Evolutionary conservation across 208 protist genomes (phyloP).

Genomic region (Borovskyia barvae): DNA sequence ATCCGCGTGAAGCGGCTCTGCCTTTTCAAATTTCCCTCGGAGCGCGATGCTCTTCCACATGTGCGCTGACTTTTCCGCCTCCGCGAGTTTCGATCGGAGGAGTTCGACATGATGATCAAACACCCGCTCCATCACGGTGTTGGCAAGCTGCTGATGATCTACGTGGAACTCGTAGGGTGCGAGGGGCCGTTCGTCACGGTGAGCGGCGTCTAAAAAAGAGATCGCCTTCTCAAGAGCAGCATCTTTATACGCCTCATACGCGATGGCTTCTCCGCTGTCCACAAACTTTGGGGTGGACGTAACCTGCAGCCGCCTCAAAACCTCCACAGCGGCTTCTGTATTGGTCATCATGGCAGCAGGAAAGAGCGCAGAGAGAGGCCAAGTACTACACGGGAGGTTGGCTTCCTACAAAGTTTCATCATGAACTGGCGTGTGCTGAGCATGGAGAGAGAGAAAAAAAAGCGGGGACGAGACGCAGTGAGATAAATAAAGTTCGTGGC

Average conservation of each 20-base stretch:
- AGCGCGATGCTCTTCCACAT: conserved; percentile 23
- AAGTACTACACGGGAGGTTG: too few species aligned
- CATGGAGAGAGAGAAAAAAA: too few species aligned
- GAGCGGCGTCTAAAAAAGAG: not conserved
- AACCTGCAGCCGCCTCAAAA: conserved; percentile 2
- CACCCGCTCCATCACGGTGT: conserved; percentile 12
- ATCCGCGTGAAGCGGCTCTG: too few species aligned
- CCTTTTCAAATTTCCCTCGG: too few species aligned
- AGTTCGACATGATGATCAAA: conserved; percentile 14
- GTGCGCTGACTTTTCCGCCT: conserved; percentile 10
- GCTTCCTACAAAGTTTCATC: too few species aligned
- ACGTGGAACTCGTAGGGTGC: conserved; percentile 1
- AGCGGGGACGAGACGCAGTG: too few species aligned
- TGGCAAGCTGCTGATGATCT: conserved; percentile 17
- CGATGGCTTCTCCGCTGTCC: conserved; percentile 23
- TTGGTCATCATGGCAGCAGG: not conserved
- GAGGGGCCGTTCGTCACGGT: not conserved
- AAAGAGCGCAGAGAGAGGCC: not conserved
- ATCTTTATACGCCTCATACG: conserved; percentile 16
- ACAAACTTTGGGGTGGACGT: conserved; percentile 11
- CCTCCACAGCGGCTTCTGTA: not conserved
- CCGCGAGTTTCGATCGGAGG: conserved; percentile 18
- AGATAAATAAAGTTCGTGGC: too few species aligned
- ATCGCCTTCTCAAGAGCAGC: conserved; percentile 14
- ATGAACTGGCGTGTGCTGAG: too few species aligned